Evolutionary conservation across 1,284 basidiomycete genomes (phyloP), one percentile per base, ranked within the genome.

Genomic region (Pseudozyma tsukubaensis): DNA sequence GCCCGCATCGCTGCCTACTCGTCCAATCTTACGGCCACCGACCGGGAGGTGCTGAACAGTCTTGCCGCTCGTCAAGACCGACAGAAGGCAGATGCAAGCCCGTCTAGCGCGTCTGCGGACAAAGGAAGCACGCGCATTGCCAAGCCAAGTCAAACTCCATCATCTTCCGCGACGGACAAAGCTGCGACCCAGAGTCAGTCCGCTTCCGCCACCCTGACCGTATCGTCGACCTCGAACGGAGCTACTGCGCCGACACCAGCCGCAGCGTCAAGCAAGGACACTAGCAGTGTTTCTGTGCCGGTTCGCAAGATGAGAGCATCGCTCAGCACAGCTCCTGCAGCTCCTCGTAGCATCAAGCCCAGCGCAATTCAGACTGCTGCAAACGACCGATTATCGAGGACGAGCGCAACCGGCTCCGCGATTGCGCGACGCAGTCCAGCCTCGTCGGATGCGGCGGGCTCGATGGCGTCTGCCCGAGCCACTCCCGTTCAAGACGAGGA

Each of bases 401-500:
- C 55, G 48, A 57, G 53, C 52, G 49, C 52, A 21, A 53, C 44
- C 48, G 35, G 53, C 36, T 50, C 56, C 9, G 47, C 67, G 4
- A 34, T 63, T 24, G 57, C 67, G 6, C 51, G 67, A 16, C 59
- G 59, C 42, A 73, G 67, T 43, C 76, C 69, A 3, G 72, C 67
- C 9, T 54, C 51, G 4, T 68, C 68, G 0, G 72, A 73, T 37
- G 54, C 68, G 21, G 51, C 36, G 12, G 55, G 44, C 8, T 72
- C 69, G 5, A 18, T 36, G 18, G 44, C 40, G 13, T 73, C 71
- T 2, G 36, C 60, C 14, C 60, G 71, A 29, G 69, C 60, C 3
- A 71, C 76, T 18, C 57, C 73, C 4, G 58, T 63, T 1, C 57
- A 81, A 11, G 80, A 83, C 72, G 96, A 99, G 70, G 97, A 99